Conservation (phyloP, 75 land plant genomes). For the Cunninghamia lanceolata region DNA sequence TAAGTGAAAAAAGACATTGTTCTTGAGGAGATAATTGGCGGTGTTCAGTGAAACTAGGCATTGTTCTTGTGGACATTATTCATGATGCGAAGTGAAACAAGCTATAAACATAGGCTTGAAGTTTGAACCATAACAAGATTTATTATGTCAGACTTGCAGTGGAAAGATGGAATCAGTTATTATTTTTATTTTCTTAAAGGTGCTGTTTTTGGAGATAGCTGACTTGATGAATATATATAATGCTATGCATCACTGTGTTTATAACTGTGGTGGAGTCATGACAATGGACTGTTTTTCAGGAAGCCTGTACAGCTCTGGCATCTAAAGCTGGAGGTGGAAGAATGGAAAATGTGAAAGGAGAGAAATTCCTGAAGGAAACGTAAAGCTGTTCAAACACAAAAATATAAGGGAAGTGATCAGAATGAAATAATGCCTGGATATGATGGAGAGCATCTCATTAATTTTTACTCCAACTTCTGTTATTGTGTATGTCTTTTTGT, state of each 20-base stretch:
- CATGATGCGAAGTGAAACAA: not conserved
- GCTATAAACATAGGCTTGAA: not conserved
- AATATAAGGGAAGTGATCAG: not conserved
- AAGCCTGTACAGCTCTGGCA: not conserved
- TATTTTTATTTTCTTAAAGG: not conserved
- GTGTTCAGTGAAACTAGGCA: not conserved
- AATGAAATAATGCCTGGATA: not conserved
- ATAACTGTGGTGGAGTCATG: not conserved
- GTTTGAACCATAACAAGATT: not conserved
- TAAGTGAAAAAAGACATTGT: not conserved
- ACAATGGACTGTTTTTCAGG: not conserved
- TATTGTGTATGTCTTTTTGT: not conserved
- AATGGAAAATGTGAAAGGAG: too few relatives aligned
- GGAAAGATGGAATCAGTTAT: not conserved
- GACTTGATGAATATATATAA: not conserved
- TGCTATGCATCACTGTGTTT: not conserved
- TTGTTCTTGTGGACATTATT: constrained; percentile 3
- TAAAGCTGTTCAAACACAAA: not conserved
- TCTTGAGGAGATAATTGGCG: not conserved
- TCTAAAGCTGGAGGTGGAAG: not conserved
- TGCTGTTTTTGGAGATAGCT: not conserved
- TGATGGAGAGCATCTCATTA: not conserved
- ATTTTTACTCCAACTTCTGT: not conserved
- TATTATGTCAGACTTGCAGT: not conserved
- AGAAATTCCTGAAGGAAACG: too few relatives aligned